Conservation (phyloP, 768 basidiomycete genomes). For the Hortiboletus flavorubellus region DNA sequence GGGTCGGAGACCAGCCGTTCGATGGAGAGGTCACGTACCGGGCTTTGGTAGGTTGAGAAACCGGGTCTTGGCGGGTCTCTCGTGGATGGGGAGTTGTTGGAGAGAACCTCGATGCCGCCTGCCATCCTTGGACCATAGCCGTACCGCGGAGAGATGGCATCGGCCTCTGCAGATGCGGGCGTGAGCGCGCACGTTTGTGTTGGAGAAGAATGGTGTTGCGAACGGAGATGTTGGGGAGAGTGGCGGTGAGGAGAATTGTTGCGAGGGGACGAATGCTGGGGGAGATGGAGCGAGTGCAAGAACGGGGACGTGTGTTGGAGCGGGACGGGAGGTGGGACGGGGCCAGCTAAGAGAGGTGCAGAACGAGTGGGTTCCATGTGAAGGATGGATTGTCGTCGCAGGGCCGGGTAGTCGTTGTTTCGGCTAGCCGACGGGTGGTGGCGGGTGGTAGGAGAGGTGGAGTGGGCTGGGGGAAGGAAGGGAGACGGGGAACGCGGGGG, state of each 20-base stretch:
- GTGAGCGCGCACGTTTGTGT: not conserved
- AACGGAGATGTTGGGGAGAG: constrained; percentile 16
- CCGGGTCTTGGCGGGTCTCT: not conserved
- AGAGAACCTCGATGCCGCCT: constrained; percentile 25
- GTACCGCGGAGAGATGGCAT: constrained; percentile 19
- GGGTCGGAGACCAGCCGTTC: constrained; percentile 5
- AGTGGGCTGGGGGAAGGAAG: not conserved
- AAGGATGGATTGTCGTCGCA: constrained; percentile 17
- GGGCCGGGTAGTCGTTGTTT: constrained; percentile 19
- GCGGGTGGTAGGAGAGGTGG: constrained; percentile 17
- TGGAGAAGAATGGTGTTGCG: constrained; percentile 14
- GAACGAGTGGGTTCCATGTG: constrained; percentile 12
- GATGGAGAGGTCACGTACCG: constrained; percentile 10
- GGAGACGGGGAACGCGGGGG: constrained; percentile 12
- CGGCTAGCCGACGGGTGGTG: constrained; percentile 23
- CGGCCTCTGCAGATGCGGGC: not conserved
- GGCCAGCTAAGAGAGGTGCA: not conserved
- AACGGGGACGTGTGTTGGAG: constrained; percentile 13
- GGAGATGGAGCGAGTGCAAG: constrained; percentile 7
- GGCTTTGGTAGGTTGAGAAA: constrained; percentile 12
- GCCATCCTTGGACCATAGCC: constrained; percentile 26
- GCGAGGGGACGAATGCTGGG: constrained; percentile 14
- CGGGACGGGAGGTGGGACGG: constrained; percentile 9
- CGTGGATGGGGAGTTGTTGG: constrained; percentile 10
- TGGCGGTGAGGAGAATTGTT: constrained; percentile 18